Evolutionary conservation across 768 basidiomycete genomes (phyloP), one percentile per base, ranked within the genome.

Genomic region (Hebeloma cylindrosporum): DNA sequence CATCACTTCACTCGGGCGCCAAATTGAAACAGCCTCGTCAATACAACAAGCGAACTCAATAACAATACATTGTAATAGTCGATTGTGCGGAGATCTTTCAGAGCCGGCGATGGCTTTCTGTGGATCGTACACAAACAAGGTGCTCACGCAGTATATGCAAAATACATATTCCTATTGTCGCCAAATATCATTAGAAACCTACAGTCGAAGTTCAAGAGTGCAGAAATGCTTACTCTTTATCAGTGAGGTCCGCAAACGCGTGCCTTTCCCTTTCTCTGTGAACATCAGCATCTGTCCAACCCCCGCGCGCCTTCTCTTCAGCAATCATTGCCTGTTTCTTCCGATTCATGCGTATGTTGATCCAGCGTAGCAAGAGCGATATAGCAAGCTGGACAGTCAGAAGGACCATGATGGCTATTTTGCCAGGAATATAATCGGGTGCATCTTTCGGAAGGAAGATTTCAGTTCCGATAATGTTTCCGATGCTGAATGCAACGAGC

Each of bases 361-460:
- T 72, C 64, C 70, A 76, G 9, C 79, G 72, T 9, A 85, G 62
- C 18, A 77, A 38, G 47, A 72, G 59, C 2, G 71, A 76, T 16
- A 83, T 50, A 13, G 58, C 62, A 22, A 85, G 59, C 52, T 82
- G 80, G 2, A 73, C 71, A 2, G 63, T 72, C 23, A 85, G 65
- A 5, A 83, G 67, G 3, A 81, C 67, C 69, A 83, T 74, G 50
- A 85, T 82, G 1, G 83, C 73, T 10, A 77, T 76, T 56, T 86
- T 86, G 16, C 82, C 83, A 0, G 80, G 81, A 22, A 82, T 76
- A 58, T 85, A 86, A 11, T 58, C 70, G 0, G 82, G 80, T 2
- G 78, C 80, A 48, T 80, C 80, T 49, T 77, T 72, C 0, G 82
- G 76, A 23, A 75, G 78, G 56, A 86, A 81, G 22, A 83, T 81